These are phyloP conservation scores for Dioscorea zingiberensis DNA, from an alignment of 106 monocot genomes.

Conservation along the genomic window DNA sequence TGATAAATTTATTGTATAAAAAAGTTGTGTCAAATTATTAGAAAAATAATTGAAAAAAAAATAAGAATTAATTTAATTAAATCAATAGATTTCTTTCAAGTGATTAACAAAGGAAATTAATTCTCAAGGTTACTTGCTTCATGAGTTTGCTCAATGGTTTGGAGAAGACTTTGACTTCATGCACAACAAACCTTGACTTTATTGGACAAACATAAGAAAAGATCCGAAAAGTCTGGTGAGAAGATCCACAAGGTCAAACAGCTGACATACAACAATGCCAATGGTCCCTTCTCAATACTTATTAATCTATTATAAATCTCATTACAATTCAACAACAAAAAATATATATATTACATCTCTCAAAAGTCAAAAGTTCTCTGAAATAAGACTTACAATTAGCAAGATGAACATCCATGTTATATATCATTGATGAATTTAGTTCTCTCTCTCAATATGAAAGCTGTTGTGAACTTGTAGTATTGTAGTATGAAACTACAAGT, in stretches of 20 bases:
- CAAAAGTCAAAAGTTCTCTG: background rate
- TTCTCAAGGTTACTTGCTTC: background rate
- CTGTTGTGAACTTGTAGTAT: too few species aligned
- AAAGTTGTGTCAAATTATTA: too few species aligned
- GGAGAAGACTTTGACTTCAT: background rate
- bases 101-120: background rate
- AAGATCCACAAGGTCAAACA: conserved; percentile 2
- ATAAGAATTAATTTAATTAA: too few species aligned
- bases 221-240: background rate
- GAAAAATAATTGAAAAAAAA: too few species aligned
- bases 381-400: background rate
- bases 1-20: too few species aligned
- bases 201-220: background rate
- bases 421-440: too few species aligned
- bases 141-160: background rate
- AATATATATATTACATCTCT: background rate
- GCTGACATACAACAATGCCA: conserved; percentile 1
- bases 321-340: background rate
- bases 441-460: too few species aligned
- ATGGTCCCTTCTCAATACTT: background rate
- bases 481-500: too few species aligned
- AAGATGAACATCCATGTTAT: too few species aligned
- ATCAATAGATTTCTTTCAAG: background rate
- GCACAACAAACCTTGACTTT: background rate
- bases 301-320: background rate